These are phyloP conservation scores for Cephaloascus albidus DNA, from an alignment of 805 yeast species.

Conservation along the genomic window DNA sequence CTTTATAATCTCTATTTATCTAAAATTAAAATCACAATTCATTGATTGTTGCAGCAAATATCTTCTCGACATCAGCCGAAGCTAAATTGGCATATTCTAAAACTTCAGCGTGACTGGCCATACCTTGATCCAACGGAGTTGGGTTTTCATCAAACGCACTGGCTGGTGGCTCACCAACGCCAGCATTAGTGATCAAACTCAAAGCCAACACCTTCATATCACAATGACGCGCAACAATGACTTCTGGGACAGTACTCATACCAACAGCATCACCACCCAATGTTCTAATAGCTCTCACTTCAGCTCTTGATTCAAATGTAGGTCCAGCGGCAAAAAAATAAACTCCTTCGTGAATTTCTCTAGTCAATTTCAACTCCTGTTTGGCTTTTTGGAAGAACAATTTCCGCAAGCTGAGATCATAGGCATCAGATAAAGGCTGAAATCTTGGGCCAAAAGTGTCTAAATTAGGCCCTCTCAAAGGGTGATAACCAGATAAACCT, in stretches of 20 bases:
- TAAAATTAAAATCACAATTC: conserved; percentile 15
- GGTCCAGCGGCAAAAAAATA: conserved; percentile 89
- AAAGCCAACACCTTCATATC: conserved; percentile 79
- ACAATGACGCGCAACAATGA: conserved; percentile 82
- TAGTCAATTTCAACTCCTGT: conserved; percentile 23
- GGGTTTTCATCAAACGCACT: conserved; percentile 52
- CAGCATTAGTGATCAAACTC: conserved; percentile 79
- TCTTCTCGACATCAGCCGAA: conserved; percentile 65
- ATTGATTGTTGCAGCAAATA: conserved; percentile 56
- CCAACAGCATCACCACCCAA: conserved; percentile 94
- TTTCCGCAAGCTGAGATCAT: conserved; percentile 63
- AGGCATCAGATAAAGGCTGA: conserved; percentile 83
- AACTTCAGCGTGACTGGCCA: conserved; percentile 91
- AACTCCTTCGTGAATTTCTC: conserved; percentile 78
- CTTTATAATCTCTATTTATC: background rate
- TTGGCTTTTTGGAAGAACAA: conserved; percentile 47
- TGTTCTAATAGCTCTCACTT: conserved; percentile 60
- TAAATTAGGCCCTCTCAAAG: conserved; percentile 81
- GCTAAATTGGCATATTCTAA: conserved; percentile 75
- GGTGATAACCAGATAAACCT: conserved; percentile 83
- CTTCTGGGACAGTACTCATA: conserved; percentile 97
- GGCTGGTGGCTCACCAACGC: conserved; percentile 61
- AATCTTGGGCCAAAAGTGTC: conserved; percentile 79
- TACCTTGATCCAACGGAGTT: conserved; percentile 52
- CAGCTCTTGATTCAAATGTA: conserved; percentile 88